Evolutionary conservation across 2,329 filamentous ascomycete species (phyloP), one percentile per base, ranked within the genome.

Genomic region (Calonectria naviculata): DNA sequence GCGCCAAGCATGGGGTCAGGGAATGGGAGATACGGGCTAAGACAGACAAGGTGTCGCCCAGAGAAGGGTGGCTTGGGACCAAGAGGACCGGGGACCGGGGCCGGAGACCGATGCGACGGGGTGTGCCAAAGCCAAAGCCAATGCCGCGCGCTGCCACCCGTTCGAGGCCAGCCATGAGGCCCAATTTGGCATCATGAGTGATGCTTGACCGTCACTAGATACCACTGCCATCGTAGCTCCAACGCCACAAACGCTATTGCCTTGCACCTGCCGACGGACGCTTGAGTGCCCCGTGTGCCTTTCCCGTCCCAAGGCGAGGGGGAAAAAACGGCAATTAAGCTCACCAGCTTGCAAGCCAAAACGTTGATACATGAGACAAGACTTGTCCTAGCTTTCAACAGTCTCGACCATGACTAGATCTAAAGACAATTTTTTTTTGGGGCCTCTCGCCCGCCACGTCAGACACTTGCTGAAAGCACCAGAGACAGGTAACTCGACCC

Each of bases 1-100:
- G 77, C 77, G 77, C 74, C 74, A 76, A 72, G 74, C 56, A 74
- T 68, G 74, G 74, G 74, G 68, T 44, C 65, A 44, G 65, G 67
- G 54, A 67, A 72, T 70, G 47, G 61, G 44, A 26, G 52, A 41
- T 24, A 60, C 54, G 19, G 58, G 24, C 63, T 41, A 65, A 56
- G 52, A 66, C 38, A 60, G 54, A 49, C 52, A 67, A 61, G 41
- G 65, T 56, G 54, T 41, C 64, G 49, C 54, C 49, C 67, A 61
- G 49, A 68, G 65, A 66, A 72, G 68, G 54, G 66, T 70, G 52
- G 71, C 61, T 72, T 70, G 65, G 47, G 52, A 58, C 70, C 66
- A 65, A 67, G 71, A 73, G 62, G 41, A 44, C 64, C 52, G 60
- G 70, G 67, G 60, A 28, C 63, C 54, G 44, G 65, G 56, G 49